Percentiles rank a stretch among this genome's conserved stretches.
Conservation (phyloP, 225 moss, liverwort and hornwort genomes). For the Pleurozium schreberi region DNA sequence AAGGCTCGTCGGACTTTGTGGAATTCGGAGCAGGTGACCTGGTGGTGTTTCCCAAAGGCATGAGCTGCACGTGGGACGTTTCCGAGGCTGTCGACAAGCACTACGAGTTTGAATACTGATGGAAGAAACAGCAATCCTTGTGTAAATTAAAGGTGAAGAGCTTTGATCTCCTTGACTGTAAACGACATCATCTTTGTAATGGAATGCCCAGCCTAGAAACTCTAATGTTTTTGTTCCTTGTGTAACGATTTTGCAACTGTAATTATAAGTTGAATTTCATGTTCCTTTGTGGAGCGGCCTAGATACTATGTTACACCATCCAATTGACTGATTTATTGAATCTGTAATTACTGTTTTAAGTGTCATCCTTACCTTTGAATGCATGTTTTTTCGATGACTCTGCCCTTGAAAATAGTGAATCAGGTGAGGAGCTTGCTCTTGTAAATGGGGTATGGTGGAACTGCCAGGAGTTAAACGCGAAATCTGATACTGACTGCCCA, state of each 20-base stretch:
- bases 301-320: background rate
- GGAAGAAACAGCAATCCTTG: background rate
- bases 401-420: background rate
- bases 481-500: background rate
- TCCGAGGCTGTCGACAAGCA: conserved; percentile 43
- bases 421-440: background rate
- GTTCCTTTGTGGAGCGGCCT: background rate
- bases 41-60: conserved; percentile 48
- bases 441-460: background rate
- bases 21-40: conserved; percentile 50
- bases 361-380: background rate
- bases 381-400: background rate
- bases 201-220: background rate
- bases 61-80: conserved; percentile 61
- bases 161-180: background rate
- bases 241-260: background rate
- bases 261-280: background rate
- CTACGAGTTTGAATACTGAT: conserved; percentile 40
- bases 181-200: background rate
- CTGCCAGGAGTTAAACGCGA: background rate
- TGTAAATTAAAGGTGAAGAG: background rate
- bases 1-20: conserved; percentile 38
- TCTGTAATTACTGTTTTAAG: background rate
- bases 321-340: background rate
- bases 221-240: background rate